Evolutionary conservation across 164 flowering plant genomes (phyloP).

Genomic region (Tetrastigma voinierianum): DNA sequence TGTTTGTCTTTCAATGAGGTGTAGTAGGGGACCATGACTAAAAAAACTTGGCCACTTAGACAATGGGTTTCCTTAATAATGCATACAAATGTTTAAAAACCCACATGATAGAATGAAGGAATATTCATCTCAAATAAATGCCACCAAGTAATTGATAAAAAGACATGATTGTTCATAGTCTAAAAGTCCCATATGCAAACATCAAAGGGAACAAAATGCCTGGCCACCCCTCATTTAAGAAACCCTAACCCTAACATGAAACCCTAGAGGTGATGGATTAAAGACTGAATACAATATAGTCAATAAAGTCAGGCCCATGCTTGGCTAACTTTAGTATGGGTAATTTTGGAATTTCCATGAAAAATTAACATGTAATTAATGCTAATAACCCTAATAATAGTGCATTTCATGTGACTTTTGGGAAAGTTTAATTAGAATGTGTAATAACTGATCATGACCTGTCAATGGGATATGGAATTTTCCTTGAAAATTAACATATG

Average conservation of each 20-base stretch:
- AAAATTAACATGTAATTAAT: too few relatives aligned
- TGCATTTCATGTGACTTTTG: too few relatives aligned
- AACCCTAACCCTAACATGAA: constrained; percentile 9
- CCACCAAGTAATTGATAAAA: constrained; percentile 21
- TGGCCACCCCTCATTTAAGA: constrained; percentile 15
- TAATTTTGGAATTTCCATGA: too few relatives aligned
- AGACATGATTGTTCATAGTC: neutral
- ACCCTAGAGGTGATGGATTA: neutral
- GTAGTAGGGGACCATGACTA: neutral
- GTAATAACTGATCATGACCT: neutral
- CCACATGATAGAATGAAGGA: constrained; percentile 7
- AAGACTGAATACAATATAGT: constrained; percentile 8
- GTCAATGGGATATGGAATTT: neutral
- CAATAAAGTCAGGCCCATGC: constrained; percentile 12
- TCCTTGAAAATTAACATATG: neutral
- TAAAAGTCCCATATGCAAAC: constrained; percentile 14
- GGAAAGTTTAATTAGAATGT: too few relatives aligned
- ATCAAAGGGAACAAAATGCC: constrained; percentile 18
- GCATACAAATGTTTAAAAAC: neutral
- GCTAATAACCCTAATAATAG: too few relatives aligned
- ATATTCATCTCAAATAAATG: constrained; percentile 24
- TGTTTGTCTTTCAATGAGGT: neutral
- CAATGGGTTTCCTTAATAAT: too few relatives aligned
- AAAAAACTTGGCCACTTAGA: neutral
- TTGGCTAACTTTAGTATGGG: neutral